Conservation (phyloP, 2,329 filamentous ascomycete genomes). For the Colletotrichum sansevieriae region DNA sequence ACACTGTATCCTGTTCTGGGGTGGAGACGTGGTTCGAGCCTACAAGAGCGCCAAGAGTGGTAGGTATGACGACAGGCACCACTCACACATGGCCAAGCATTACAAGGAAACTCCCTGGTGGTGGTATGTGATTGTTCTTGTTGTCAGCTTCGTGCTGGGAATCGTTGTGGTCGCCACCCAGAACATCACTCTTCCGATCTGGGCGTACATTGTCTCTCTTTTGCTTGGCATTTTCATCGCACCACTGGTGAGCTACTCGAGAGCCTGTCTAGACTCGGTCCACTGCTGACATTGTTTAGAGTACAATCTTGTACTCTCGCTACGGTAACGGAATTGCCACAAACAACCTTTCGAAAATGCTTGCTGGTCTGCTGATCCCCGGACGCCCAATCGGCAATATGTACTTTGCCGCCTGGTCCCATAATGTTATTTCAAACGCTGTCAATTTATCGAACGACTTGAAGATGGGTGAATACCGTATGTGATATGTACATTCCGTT, state of each 20-base stretch:
- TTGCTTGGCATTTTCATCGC: slow-evolving; percentile 61
- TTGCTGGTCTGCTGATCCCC: slow-evolving; percentile 65
- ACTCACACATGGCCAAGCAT: slow-evolving; percentile 63
- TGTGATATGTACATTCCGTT: slow-evolving; percentile 41
- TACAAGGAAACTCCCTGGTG: slow-evolving; percentile 65
- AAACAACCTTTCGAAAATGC: slow-evolving; percentile 70
- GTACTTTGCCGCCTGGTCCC: slow-evolving; percentile 71
- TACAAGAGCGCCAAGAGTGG: slow-evolving; percentile 61
- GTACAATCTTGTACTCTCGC: slow-evolving; percentile 63
- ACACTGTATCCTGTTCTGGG: slow-evolving; percentile 68
- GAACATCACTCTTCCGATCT: slow-evolving; percentile 60
- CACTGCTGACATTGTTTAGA: slow-evolving; percentile 50
- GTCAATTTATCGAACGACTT: slow-evolving; percentile 66
- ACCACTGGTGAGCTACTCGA: slow-evolving; percentile 56
- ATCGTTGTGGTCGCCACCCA: slow-evolving; percentile 60
- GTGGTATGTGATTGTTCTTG: slow-evolving; percentile 60
- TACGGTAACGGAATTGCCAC: slow-evolving; percentile 70
- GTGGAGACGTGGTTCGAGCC: slow-evolving; percentile 61
- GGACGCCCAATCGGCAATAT: slow-evolving; percentile 67
- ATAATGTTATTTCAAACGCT: slow-evolving; percentile 65
- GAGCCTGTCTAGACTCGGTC: slow-evolving; percentile 12
- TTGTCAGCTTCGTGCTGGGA: slow-evolving; percentile 60
- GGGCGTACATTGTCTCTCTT: slow-evolving; percentile 62
- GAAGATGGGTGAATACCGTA: slow-evolving; percentile 71
- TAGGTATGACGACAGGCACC: slow-evolving; percentile 63